Evolutionary conservation across 495 filamentous ascomycete genomes (phyloP).

Genomic region (Delitschia confertaspora): DNA sequence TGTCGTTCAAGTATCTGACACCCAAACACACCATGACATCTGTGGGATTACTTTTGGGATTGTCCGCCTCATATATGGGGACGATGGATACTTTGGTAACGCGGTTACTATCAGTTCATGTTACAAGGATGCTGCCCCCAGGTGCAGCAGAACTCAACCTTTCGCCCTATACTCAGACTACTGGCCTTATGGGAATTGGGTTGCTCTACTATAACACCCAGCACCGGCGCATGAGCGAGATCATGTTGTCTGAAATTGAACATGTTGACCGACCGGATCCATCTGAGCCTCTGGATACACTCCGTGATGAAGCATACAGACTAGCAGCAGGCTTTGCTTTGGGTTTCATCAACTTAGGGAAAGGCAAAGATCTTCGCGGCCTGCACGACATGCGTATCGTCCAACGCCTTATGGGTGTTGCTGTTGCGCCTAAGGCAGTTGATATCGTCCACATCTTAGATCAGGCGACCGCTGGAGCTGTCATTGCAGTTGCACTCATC

Average conservation of each 20-base stretch:
- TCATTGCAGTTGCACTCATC: slow-evolving; percentile 82
- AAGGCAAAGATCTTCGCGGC: slow-evolving; percentile 77
- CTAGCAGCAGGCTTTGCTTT: slow-evolving; percentile 89
- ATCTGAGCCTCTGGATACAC: slow-evolving; percentile 50
- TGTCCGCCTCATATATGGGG: slow-evolving; percentile 87
- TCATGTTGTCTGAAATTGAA: slow-evolving; percentile 96
- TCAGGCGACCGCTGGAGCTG: slow-evolving; percentile 81
- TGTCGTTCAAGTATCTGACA: slow-evolving; percentile 95
- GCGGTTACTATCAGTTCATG: slow-evolving; percentile 91
- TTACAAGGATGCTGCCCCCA: slow-evolving; percentile 83
- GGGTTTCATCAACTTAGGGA: slow-evolving; percentile 89
- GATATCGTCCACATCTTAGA: slow-evolving; percentile 86
- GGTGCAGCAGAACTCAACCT: slow-evolving; percentile 91
- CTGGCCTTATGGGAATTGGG: slow-evolving; percentile 95
- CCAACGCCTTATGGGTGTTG: slow-evolving; percentile 74
- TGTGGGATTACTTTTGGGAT: slow-evolving; percentile 82
- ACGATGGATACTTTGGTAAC: slow-evolving; percentile 96
- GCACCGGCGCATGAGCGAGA: slow-evolving; percentile 95
- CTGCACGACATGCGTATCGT: slow-evolving; percentile 90
- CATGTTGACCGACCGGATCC: slow-evolving; percentile 67
- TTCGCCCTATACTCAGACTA: slow-evolving; percentile 87
- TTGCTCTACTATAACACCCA: slow-evolving; percentile 91
- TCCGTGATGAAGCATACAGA: slow-evolving; percentile 89
- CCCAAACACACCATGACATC: slow-evolving; percentile 99
- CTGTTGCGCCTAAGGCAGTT: slow-evolving; percentile 78